A percentile compares a stretch with the other conserved stretches of the same genome.
Conservation (phyloP, 2,329 filamentous ascomycete genomes). For the Atkinsonella texensis region DNA sequence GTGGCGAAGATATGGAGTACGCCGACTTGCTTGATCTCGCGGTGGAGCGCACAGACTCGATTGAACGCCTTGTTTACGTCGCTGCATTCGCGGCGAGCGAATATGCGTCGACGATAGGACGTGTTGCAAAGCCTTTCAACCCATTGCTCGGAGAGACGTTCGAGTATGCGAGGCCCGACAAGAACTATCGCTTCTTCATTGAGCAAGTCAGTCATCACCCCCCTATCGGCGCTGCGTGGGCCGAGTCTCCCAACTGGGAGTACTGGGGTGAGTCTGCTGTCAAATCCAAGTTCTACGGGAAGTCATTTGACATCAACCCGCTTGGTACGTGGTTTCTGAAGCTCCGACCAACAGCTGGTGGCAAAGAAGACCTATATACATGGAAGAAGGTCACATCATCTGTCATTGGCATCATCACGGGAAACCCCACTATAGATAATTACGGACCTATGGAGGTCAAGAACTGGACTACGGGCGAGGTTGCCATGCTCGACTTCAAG, state of each 20-base stretch:
- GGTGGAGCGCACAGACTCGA: constrained; percentile 72
- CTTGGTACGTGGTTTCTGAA: constrained; percentile 94
- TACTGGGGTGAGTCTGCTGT: constrained; percentile 96
- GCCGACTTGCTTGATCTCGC: constrained; percentile 83
- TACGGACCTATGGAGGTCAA: constrained; percentile 95
- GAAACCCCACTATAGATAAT: constrained; percentile 93
- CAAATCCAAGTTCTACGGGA: constrained; percentile 94
- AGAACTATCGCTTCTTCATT: constrained; percentile 96
- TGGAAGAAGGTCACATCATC: constrained; percentile 99
- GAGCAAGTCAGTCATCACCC: constrained; percentile 98
- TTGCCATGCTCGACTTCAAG: constrained; percentile 87
- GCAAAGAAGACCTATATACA: constrained; percentile 79
- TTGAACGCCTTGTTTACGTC: constrained; percentile 87
- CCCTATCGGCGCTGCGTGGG: constrained; percentile 84
- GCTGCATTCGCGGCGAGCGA: constrained; percentile 92
- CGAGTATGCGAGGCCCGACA: constrained; percentile 90
- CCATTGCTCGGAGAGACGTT: constrained; percentile 93
- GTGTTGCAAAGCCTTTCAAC: constrained; percentile 97
- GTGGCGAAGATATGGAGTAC: constrained; percentile 97
- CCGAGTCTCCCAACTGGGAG: constrained; percentile 87
- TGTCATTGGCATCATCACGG: constrained; percentile 96
- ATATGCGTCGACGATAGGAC: constrained; percentile 92
- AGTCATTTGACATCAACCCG: constrained; percentile 93
- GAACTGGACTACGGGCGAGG: constrained; percentile 91
- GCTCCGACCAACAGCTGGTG: constrained; percentile 62